Evolutionary conservation across 441 rosid genomes (phyloP).

Genomic region (Geranium incanum): DNA sequence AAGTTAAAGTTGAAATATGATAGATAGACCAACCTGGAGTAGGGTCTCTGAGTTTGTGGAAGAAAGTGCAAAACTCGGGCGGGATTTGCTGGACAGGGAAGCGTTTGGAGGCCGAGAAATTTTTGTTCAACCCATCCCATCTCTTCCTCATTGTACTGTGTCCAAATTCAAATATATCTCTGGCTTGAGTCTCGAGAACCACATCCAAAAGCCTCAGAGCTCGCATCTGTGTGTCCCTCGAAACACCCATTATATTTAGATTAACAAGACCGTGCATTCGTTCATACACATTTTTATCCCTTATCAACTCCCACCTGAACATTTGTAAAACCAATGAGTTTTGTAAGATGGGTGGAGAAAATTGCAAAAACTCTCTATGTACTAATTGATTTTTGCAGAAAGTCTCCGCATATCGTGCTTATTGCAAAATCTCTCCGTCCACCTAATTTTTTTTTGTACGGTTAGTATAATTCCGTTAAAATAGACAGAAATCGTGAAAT

Average conservation of each 20-base stretch:
- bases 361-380: too few relatives aligned
- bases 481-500: too few relatives aligned
- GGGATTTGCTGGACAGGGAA: conserved; percentile 38
- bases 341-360: too few relatives aligned
- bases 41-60: conserved; percentile 25
- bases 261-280: conserved; percentile 18
- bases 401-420: too few relatives aligned
- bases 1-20: too few relatives aligned
- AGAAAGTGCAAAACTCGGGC: conserved; percentile 35
- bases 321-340: too few relatives aligned
- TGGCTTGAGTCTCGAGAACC: conserved; percentile 21
- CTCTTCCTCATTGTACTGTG: conserved; percentile 36
- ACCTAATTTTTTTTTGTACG: too few relatives aligned
- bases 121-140: conserved; percentile 32
- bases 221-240: conserved; percentile 41
- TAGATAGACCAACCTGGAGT: conserved; percentile 36
- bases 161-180: conserved; percentile 36
- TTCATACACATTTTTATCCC: conserved; percentile 40
- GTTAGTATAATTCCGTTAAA: too few relatives aligned
- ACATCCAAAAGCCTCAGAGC: conserved; percentile 39
- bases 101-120: conserved; percentile 32
- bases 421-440: too few relatives aligned
- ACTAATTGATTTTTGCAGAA: too few relatives aligned
- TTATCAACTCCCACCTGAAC: conserved; percentile 49
- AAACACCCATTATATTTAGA: conserved; percentile 31